A percentile compares a stretch with the other conserved stretches of the same genome.
phyloP scores from a whole-genome alignment of 2,329 filamentous ascomycete species.

The Colletotrichum liriopes region DNA sequence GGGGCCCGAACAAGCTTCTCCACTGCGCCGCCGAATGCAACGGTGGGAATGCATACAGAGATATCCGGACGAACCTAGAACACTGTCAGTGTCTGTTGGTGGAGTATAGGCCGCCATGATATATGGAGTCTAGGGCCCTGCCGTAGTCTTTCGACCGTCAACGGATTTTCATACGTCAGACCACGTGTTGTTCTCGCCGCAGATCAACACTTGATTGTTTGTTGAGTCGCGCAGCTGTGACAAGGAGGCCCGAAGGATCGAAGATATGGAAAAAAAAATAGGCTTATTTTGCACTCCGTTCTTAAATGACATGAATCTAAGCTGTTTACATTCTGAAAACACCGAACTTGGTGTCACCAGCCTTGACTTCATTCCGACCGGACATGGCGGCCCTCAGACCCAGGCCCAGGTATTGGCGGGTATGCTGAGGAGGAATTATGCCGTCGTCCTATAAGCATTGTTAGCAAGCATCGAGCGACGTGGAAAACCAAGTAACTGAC shows the following conservation, averaged over 20 bases:
- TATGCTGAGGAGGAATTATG: slow-evolving; percentile 84
- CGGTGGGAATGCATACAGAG: neutral
- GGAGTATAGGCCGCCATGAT: neutral
- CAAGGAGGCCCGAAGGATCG: neutral
- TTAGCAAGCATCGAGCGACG: slow-evolving; percentile 38
- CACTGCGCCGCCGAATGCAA: slow-evolving; percentile 1
- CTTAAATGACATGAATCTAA: neutral
- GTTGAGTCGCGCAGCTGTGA: neutral
- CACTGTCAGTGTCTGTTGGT: neutral
- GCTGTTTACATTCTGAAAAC: slow-evolving; percentile 83
- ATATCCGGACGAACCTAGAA: neutral
- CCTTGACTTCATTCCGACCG: slow-evolving; percentile 74
- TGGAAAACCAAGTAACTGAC: slow-evolving; percentile 59
- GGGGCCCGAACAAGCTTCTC: neutral
- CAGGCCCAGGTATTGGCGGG: slow-evolving; percentile 79
- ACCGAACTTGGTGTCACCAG: slow-evolving; percentile 79
- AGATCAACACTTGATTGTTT: neutral
- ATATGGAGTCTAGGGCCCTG: neutral
- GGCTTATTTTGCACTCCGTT: neutral
- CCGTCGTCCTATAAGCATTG: slow-evolving; percentile 74
- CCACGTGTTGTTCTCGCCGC: neutral
- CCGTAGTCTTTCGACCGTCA: neutral
- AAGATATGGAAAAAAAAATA: neutral
- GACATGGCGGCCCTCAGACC: slow-evolving; percentile 81
- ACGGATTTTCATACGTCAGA: neutral